Evolutionary conservation across 2,329 filamentous ascomycete genomes (phyloP), one percentile per base, ranked within the genome.

Genomic region (Penicillium sumatraense): DNA sequence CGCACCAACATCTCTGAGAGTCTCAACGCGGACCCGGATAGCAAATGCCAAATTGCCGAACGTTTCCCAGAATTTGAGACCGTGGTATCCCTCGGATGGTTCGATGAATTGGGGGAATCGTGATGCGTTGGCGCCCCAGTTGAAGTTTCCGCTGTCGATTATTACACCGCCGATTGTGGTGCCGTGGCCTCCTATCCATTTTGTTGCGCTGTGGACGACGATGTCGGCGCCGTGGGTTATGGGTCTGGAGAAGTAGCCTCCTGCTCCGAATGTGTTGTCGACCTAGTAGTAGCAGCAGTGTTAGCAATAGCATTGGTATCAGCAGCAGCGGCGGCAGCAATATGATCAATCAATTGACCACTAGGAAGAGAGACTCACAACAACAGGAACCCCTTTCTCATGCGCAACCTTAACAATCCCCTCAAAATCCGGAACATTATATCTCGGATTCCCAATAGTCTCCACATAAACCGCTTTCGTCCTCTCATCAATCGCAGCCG

Each of bases 111-210:
- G 91, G 1, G 93, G 93, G 82, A 98, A 98, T 18, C 93, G 88
- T 66, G 85, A 85, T 44, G 81, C 89, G 72, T 96, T 78, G 76
- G 89, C 89, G 65, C 89, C 91, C 93, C 93, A 98, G 81, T 96
- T 89, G 72, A 97, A 98, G 73, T 91, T 95, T 68, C 93, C 93
- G 63, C 88, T 86, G 78, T 97, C 93, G 61, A 97, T 81, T 29
- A 97, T 84, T 40, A 96, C 84, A 58, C 93, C 93, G 54, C 84
- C 93, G 63, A 97, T 90, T 23, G 93, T 96, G 36, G 93, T 96
- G 58, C 93, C 93, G 75, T 98, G 93, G 38, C 93, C 93, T 54
- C 93, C 93, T 60, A 98, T 97, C 93, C 93, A 97, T 77, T 97
- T 97, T 55, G 93, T 96, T 10, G 92, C 92, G 35, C 90, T 95